A percentile compares a stretch with the other conserved stretches of the same genome.
phyloP scores from a whole-genome alignment of 2,329 filamentous ascomycete genomes.

The Pseudogymnoascus sp. region DNA sequence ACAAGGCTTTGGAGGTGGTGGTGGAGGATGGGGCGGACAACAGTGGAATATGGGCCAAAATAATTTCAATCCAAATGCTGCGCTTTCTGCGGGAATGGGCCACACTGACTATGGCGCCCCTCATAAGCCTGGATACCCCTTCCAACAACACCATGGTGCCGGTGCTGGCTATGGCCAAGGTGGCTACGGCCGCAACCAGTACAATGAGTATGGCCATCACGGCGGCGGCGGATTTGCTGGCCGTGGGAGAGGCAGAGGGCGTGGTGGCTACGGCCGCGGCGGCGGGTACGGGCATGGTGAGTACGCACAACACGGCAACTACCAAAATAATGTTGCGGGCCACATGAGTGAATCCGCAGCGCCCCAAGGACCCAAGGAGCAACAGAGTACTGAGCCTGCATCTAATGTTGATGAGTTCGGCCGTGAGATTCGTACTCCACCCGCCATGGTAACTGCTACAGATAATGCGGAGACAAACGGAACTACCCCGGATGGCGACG shows the following conservation, averaged over 20 bases:
- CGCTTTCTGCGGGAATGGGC: slow-evolving; percentile 56
- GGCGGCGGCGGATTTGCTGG: slow-evolving; percentile 49
- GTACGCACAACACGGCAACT: slow-evolving; percentile 9
- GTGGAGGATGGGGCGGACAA: slow-evolving; percentile 75
- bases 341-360: slow-evolving; percentile 24
- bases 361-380: slow-evolving; percentile 27
- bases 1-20: slow-evolving; percentile 44
- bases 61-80: slow-evolving; percentile 84
- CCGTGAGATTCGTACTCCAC: slow-evolving; percentile 27
- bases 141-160: slow-evolving; percentile 41
- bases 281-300: slow-evolving; percentile 12
- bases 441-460: background rate
- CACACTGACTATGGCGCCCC: slow-evolving; percentile 68
- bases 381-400: slow-evolving; percentile 15
- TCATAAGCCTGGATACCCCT: slow-evolving; percentile 62
- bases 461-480: background rate
- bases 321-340: background rate
- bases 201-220: slow-evolving; percentile 69
- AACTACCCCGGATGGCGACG: background rate
- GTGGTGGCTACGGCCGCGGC: slow-evolving; percentile 28
- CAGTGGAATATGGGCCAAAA: slow-evolving; percentile 75
- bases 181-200: slow-evolving; percentile 69
- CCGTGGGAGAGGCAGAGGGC: slow-evolving; percentile 33
- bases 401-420: slow-evolving; percentile 31
- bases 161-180: slow-evolving; percentile 73